Evolutionary conservation across 352 stramenopile species (phyloP).

Genomic region (Phytophthora europaea): DNA sequence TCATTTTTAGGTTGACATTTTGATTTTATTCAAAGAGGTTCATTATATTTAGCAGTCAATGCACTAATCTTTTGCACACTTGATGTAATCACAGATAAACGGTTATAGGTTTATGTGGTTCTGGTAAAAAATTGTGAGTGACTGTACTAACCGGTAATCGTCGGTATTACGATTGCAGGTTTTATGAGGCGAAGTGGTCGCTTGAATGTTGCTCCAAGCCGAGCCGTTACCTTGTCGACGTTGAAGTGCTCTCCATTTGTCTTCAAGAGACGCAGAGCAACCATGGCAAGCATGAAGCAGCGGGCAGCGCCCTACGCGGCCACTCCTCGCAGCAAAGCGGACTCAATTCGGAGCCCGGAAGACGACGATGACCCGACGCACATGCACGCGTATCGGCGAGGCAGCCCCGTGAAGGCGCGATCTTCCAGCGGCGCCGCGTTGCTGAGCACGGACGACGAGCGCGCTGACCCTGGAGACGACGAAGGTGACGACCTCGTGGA

Average conservation of each 20-base stretch:
- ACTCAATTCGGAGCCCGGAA: background rate
- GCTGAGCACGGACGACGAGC: constrained; percentile 22
- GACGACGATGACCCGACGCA: constrained; percentile 9
- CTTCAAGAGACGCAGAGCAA: constrained; percentile 34
- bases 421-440: constrained; percentile 14
- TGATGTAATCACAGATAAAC: too few relatives aligned
- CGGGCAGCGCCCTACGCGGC: constrained; percentile 17
- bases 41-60: background rate
- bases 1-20: background rate
- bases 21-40: background rate
- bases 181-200: constrained; percentile 13
- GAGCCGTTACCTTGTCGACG: constrained; percentile 7
- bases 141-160: constrained; percentile 20
- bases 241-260: constrained; percentile 16
- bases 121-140: background rate
- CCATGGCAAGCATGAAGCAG: constrained; percentile 13
- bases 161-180: constrained; percentile 19
- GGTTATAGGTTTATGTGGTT: too few relatives aligned
- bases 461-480: constrained; percentile 29
- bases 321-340: constrained; percentile 5
- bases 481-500: constrained; percentile 41
- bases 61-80: too few relatives aligned
- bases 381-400: constrained; percentile 33
- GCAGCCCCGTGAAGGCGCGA: constrained; percentile 29
- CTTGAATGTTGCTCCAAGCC: background rate